Base-by-base conservation (phyloP, 1,284 basidiomycete species). In the Golubevia sp. region DNA sequence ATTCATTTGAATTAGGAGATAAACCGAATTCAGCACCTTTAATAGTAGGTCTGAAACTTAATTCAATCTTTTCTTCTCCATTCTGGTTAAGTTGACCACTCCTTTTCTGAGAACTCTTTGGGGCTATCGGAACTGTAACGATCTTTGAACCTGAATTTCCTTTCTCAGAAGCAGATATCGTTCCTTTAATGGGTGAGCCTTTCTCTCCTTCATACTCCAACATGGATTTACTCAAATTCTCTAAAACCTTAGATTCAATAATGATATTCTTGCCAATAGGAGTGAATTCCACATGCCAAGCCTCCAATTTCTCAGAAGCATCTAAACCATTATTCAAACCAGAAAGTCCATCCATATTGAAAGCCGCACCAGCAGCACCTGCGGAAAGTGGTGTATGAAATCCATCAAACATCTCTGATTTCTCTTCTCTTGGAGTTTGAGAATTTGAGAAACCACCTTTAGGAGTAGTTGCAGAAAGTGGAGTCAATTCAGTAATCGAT, bases 201-300 rank as follows among this genome's bases (percentile, higher is more conserved):
- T 65, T 62, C 44, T 71, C 62, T 11, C 11, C 11, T 34, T 34
- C 11, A 62, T 63, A 73, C 21, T 74, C 67, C 23, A 67, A 58
- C 68, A 75, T 70, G 2, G 68, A 66, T 11, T 61, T 54, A 7
- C 67, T 71, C n/a, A 81, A 63, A 11, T 48, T 49, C 1, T 58
- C 57, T 20, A 71, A 5, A 8, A 69, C 61, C 18, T 48, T 55
- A 0, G 63, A 61, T 23, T 79, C 70, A 0, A 66, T 61, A 1
- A 81, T 71, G 49, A 75, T 27, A 54, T 78, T 82, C n/a, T 68
- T 61, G n/a, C 55, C 21, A 55, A 74, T 67, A 7, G 74, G 75
- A 2, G 79, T 78, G 60, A 66, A 82, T 54, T 82, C 79, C 55
- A 80, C 66, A 34, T 79, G 74, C 79, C 79, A 82, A 2, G 79